Conservation (phyloP, 1,284 basidiomycete genomes). For the Cystodermella granulosa region DNA sequence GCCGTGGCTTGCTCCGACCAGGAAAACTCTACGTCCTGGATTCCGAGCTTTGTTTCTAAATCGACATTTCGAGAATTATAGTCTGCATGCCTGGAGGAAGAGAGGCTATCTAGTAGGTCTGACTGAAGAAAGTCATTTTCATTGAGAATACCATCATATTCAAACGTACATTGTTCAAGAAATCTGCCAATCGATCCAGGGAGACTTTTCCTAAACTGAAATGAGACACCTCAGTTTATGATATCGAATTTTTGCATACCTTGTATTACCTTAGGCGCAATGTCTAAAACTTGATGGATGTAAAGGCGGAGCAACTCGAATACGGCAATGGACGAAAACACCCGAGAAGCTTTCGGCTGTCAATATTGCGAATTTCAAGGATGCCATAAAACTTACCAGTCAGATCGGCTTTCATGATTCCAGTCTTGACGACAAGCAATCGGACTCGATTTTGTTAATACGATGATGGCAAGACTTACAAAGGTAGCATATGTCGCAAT, state of each 20-base stretch:
- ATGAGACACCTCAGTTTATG: background rate
- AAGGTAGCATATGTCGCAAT: background rate
- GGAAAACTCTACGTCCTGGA: slow-evolving; percentile 35
- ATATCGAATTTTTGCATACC: background rate
- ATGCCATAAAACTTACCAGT: background rate
- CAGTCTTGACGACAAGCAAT: too few species aligned
- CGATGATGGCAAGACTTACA: background rate
- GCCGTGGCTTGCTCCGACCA: slow-evolving; percentile 34
- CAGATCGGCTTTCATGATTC: too few species aligned
- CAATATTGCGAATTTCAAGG: background rate
- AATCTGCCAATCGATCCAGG: slow-evolving; percentile 43
- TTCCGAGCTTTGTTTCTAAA: background rate
- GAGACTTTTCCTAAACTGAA: slow-evolving; percentile 37
- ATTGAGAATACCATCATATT: too few species aligned
- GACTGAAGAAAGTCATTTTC: slow-evolving; percentile 49
- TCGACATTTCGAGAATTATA: background rate
- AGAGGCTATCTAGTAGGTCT: too few species aligned
- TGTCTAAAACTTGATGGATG: slow-evolving; percentile 3
- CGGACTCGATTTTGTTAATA: too few species aligned
- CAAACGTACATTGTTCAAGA: too few species aligned
- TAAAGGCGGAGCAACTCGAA: slow-evolving; percentile 41
- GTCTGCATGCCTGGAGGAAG: background rate
- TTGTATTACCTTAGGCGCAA: slow-evolving; percentile 1
- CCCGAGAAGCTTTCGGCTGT: slow-evolving; percentile 38
- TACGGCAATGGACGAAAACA: slow-evolving; percentile 40